Evolutionary conservation across 2,329 filamentous ascomycete genomes (phyloP).

Genomic region (Exophiala xenobiotica): DNA sequence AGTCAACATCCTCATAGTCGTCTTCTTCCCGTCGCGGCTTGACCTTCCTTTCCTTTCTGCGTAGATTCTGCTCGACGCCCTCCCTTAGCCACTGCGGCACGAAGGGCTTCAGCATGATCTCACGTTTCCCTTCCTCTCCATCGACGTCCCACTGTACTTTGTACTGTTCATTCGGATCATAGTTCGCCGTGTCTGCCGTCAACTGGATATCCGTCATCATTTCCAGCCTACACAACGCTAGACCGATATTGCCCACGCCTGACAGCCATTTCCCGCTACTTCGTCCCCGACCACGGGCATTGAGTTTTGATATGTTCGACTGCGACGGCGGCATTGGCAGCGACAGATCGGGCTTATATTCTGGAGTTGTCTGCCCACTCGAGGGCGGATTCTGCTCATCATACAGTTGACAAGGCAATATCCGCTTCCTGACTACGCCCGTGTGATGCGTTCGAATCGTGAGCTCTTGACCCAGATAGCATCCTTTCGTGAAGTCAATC

Average conservation of each 20-base stretch:
- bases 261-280: slow-evolving; percentile 77
- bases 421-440: slow-evolving; percentile 86
- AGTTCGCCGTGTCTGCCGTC: slow-evolving; percentile 64
- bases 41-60: slow-evolving; percentile 24
- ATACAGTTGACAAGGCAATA: slow-evolving; percentile 78
- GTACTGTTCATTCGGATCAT: slow-evolving; percentile 62
- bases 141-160: slow-evolving; percentile 53
- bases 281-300: slow-evolving; percentile 55
- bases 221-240: slow-evolving; percentile 83
- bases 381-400: slow-evolving; percentile 43
- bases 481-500: slow-evolving; percentile 93
- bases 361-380: slow-evolving; percentile 46
- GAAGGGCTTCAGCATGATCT: slow-evolving; percentile 70
- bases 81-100: slow-evolving; percentile 72
- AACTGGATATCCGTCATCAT: slow-evolving; percentile 81
- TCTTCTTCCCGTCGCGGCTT: slow-evolving; percentile 24
- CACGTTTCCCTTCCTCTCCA: slow-evolving; percentile 44
- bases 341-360: slow-evolving; percentile 34
- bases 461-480: slow-evolving; percentile 94
- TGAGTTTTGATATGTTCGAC: slow-evolving; percentile 55
- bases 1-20: slow-evolving; percentile 27
- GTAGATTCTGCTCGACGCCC: slow-evolving; percentile 29
- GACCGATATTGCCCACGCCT: slow-evolving; percentile 79
- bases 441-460: slow-evolving; percentile 94
- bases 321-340: slow-evolving; percentile 38